Evolutionary conservation across 495 filamentous ascomycete genomes (phyloP).

Genomic region (Parachaetomium inaequale): DNA sequence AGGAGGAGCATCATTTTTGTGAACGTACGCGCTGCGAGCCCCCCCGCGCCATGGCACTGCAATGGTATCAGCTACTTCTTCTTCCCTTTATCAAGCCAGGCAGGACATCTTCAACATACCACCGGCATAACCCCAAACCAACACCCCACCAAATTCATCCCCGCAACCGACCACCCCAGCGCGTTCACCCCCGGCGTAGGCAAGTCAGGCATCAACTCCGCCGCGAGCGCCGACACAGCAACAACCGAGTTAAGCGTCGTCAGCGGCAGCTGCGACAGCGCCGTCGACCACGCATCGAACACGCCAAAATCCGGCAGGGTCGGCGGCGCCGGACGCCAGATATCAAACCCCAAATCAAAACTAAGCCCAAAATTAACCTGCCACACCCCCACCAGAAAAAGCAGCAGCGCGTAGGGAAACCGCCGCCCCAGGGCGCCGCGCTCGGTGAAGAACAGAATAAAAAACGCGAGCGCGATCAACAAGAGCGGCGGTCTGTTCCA

Average conservation of each 20-base stretch:
- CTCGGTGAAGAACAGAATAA: constrained; percentile 60
- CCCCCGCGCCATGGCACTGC: constrained; percentile 93
- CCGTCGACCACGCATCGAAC: constrained; percentile 53
- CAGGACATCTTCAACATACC: no score
- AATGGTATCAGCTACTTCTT: no score
- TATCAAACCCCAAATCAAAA: no score
- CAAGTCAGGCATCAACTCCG: constrained; percentile 55
- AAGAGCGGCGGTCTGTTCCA: no score
- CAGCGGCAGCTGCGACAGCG: constrained; percentile 78
- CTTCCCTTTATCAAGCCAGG: no score
- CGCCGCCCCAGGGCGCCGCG: constrained; percentile 50
- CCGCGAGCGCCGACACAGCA: constrained; percentile 73
- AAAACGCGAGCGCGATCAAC: constrained; percentile 66
- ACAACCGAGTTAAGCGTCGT: constrained; percentile 90
- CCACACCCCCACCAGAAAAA: no score
- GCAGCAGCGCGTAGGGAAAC: constrained; percentile 70
- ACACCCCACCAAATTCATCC: constrained; percentile 79
- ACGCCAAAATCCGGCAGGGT: constrained; percentile 48
- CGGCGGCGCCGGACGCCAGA: no score
- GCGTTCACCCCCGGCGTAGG: constrained; percentile 51
- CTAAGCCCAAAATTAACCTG: no score
- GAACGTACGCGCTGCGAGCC: constrained; percentile 85
- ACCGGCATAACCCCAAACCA: constrained; percentile 96
- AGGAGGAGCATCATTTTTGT: no score
- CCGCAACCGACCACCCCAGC: constrained; percentile 73